Base-by-base conservation (phyloP, 805 yeast species). In the Ogataea zsoltii region DNA sequence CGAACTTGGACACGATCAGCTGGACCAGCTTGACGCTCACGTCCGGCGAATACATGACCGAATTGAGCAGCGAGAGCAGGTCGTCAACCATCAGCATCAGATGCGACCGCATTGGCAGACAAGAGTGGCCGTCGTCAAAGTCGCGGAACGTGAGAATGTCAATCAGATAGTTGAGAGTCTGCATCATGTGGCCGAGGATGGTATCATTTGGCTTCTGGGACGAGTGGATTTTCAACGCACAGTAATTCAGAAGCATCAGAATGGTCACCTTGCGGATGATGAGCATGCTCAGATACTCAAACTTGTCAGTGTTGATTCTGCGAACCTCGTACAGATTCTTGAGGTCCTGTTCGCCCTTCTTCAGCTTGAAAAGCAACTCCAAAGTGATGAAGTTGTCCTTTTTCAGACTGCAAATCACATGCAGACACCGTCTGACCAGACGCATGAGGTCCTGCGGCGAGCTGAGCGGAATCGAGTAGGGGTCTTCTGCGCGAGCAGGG, bases 1-100 rank as follows among this genome's bases (percentile, higher is more conserved):
- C 49, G 30, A 56, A 46, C 32, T 51, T 54, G 14, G 42, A 13
- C 15, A 45, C 28, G 17, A 53, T 41, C 25, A 53, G 29, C 18
- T 37, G 33, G 1, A 53, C 14, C 17, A 35, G 41, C 11, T 32
- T 33, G 2, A 37, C 26, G 26, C 45, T 44, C 19, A 54, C 17
- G 11, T 31, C 15, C 3, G 39, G 44, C 11, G 50, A 42, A 26
- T 42, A 47, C 4, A 46, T 19, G 10, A 55, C 30, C 3, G 50
- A 36, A 36, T 51, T 50, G 39, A 56, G 40, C 7, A 42, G 42
- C 2, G 43, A 17, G 26, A 53, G 14, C n/a, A 54, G 10, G 25
- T 53, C 58, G 33, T 34, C 19, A 11, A 51, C 7, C 26, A 53
- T 44, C 28, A 53, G 15, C 15, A 41, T 18, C 17, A 51, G 14